Evolutionary conservation across 495 filamentous ascomycete species (phyloP), one percentile per base, ranked within the genome.

Genomic region (Xylaria nigripes): DNA sequence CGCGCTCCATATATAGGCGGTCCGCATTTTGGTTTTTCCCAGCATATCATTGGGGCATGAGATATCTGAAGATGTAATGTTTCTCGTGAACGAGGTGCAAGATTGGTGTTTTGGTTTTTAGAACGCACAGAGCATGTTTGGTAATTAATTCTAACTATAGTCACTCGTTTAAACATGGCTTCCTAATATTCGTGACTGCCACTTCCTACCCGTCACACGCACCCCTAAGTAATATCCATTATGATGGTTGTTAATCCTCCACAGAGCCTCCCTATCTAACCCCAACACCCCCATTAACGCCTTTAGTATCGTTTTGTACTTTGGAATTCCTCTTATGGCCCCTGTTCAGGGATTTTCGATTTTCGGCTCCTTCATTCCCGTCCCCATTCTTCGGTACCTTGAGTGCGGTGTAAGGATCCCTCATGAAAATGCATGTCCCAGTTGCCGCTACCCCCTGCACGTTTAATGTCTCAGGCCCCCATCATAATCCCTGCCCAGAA

Each of bases 61-160:
- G 59, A 64, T 64, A 62, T 67, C 55, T 58, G 45, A 60, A 52
- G 57, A 38, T 61, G 59, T 67, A 62, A 62, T 62, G 61, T 64
- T 55, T 34, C 42, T 30, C 36, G 36, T 6, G n/a, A 2, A 40
- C 49, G 53, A 55, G 47, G 27, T 48, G 45, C 38, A 25, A 45
- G 45, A 16, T 36, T 55, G 53, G 53, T 55, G 53, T 46, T 55
- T 4, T 48, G 40, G 40, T 44, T 55, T 50, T 42, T 51, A 46
- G 59, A 61, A 56, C 32, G 44, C 38, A 49, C 19, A 24, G 58
- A 67, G 59, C 53, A 60, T 64, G 54, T 40, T 52, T 64, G 60
- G 50, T 58, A 59, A 5, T 53, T 38, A 60, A 62, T 56, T 60
- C 61, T 22, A 67, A 67, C 64, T 64, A 60, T 13, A 57, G 61